Evolutionary conservation across 1,284 basidiomycete species (phyloP).

Genomic region (Boletus sp.): DNA sequence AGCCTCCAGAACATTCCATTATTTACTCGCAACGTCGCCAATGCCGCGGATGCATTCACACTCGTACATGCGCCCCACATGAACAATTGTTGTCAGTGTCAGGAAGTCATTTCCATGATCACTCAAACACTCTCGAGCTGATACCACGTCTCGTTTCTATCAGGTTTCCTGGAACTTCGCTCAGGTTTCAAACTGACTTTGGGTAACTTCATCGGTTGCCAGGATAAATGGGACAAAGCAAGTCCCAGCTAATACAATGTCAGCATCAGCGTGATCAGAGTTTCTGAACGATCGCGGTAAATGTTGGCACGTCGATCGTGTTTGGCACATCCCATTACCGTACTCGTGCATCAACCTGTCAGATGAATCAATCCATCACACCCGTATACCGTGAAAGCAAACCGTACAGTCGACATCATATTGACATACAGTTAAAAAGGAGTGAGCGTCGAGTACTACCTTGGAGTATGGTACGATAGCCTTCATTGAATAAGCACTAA

Average conservation of each 20-base stretch:
- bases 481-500: too few species aligned
- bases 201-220: background rate
- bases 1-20: conserved; percentile 34
- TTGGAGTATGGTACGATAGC: too few species aligned
- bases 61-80: background rate
- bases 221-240: background rate
- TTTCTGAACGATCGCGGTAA: too few species aligned
- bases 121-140: background rate
- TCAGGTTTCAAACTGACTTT: background rate
- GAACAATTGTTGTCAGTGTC: background rate
- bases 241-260: background rate
- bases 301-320: background rate
- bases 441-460: background rate
- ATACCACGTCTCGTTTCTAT: background rate
- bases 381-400: background rate
- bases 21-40: background rate
- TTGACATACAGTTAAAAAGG: background rate
- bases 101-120: background rate
- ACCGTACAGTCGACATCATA: background rate
- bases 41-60: background rate
- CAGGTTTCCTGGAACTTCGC: background rate
- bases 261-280: background rate
- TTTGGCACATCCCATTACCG: background rate
- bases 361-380: background rate
- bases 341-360: background rate